These are phyloP conservation scores for Mortierella hygrophila DNA, from an alignment of 192 early-diverging fungal genomes.

Conservation along the genomic window DNA sequence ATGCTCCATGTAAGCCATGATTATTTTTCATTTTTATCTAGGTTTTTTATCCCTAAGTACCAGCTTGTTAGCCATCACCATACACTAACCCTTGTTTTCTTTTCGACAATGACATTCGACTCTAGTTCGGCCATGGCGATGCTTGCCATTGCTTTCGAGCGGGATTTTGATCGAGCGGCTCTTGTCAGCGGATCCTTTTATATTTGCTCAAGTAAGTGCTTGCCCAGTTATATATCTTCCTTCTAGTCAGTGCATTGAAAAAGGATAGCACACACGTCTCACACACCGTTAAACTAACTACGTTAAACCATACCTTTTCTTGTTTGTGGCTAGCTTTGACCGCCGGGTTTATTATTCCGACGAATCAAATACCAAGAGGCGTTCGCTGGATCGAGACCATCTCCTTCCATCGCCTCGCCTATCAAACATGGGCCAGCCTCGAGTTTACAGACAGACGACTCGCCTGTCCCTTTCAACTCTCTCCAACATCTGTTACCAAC, in stretches of 20 bases:
- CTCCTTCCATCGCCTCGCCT: conserved; percentile 6
- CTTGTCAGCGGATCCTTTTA: neutral
- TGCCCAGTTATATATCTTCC: neutral
- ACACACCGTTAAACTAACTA: neutral
- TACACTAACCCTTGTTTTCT: neutral
- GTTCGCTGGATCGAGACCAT: conserved; percentile 20
- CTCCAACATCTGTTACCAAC: neutral
- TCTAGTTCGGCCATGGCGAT: neutral
- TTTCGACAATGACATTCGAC: neutral
- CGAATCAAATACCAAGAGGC: conserved; percentile 9
- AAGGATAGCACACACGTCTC: neutral
- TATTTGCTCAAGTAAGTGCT: neutral
- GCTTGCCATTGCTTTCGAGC: neutral
- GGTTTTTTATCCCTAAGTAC: no score
- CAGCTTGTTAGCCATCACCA: no score
- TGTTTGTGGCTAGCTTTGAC: neutral
- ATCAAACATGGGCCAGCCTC: conserved; percentile 12
- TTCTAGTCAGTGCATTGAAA: neutral
- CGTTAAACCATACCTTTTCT: no score
- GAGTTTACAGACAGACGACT: conserved; percentile 13
- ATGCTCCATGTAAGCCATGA: neutral
- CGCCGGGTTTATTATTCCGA: conserved; percentile 9
- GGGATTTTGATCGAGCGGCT: neutral
- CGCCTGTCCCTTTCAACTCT: neutral
- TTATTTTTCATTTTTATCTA: neutral